Evolutionary conservation across 768 basidiomycete species (phyloP), one percentile per base, ranked within the genome.

Genomic region (Leccinum boreale): DNA sequence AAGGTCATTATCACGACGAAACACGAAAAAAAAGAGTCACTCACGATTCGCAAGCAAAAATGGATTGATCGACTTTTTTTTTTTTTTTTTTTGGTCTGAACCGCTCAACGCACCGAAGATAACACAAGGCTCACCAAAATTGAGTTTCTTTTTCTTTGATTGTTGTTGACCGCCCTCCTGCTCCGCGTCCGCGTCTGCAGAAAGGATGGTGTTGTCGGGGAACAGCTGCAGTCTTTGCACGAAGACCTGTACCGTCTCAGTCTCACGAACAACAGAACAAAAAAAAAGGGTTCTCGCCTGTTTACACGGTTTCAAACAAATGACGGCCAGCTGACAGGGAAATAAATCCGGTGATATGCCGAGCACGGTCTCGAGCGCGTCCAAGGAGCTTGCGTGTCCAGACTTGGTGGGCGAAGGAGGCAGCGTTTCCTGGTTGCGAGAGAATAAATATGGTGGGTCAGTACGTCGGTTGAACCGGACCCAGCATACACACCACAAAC

Each of bases 251-350:
- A 15, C 9, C n/a, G n/a, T 33, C 2, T 31, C 5, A 14, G 19
- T 2, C 5, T 5, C 15, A 8, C 31, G 5, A 57, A 10, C 36
- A 4, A 29, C 29, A 29, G 28, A 23, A 24, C 24, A 6, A 3
- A 11, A 23, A 12, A 23, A 0, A 15, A 26, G 3, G 10, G 15
- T 36, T 36, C 6, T 35, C 59, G 79, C 83, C 70, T 84, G 75
- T 28, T 69, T 67, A 56, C 84, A 86, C 10, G 76, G 73, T 57
- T 75, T 79, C 11, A 77, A 72, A 49, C 79, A 79, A 29, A 85
- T 74, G 1, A 70, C 59, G 19, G 83, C 78, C 26, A 85, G 59
- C 59, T 81, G 73, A 58, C 85, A 86, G 0, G 83, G 82, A 17
- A 66, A 60, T 21, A 76, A 58, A 55, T 84, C 78, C 8, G 84